Conservation (phyloP, 129 eudicot genomes). For the Chrysanthemum makinoi region DNA sequence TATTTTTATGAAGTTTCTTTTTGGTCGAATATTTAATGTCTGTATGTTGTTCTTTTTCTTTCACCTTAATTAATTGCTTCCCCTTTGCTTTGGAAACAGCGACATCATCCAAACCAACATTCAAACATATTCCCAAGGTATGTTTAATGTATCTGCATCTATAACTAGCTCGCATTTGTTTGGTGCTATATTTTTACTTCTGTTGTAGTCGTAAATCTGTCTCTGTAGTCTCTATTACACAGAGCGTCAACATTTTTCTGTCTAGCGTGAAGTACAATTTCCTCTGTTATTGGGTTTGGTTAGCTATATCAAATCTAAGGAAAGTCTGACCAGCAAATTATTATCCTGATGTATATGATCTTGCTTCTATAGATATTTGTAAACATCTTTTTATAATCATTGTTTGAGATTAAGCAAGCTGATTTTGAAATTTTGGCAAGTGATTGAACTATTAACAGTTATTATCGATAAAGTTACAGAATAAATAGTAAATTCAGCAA, state of each 20-base stretch:
- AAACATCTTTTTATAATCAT: neutral
- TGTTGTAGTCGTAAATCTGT: neutral
- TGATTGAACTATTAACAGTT: neutral
- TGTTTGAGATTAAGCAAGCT: slow-evolving; percentile 7
- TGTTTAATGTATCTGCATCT: slow-evolving; percentile 19
- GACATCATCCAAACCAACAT: slow-evolving; percentile 49
- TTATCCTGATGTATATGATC: neutral
- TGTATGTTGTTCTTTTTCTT: neutral
- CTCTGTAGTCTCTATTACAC: neutral
- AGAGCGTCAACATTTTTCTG: neutral
- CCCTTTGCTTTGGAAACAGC: slow-evolving; percentile 40
- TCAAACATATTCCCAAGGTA: slow-evolving; percentile 98
- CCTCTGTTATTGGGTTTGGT: neutral
- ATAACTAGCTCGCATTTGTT: neutral
- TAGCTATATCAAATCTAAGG: neutral
- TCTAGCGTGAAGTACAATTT: slow-evolving; percentile 1
- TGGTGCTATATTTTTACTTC: slow-evolving; percentile 19
- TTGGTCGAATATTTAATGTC: slow-evolving; percentile 20
- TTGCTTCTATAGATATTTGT: slow-evolving; percentile 10
- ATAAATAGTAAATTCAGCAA: neutral
- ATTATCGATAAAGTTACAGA: neutral
- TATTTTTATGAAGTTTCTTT: slow-evolving; percentile 11
- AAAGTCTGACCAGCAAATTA: slow-evolving; percentile 7
- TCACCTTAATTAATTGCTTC: neutral
- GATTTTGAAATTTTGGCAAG: slow-evolving; percentile 8